phyloP scores from a whole-genome alignment of 441 rosid genomes.

The Jatropha multifida region DNA sequence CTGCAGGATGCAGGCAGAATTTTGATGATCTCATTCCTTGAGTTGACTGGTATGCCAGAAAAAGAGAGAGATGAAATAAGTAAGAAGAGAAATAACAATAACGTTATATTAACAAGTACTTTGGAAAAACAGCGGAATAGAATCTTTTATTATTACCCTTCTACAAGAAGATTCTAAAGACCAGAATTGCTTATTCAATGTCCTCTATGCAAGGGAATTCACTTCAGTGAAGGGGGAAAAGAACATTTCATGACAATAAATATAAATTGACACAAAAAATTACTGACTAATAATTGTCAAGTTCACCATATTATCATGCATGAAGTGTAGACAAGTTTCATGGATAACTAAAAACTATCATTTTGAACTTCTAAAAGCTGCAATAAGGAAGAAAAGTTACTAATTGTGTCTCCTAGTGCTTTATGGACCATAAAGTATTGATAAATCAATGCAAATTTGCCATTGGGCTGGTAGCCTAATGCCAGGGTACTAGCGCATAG shows the following conservation, averaged over 20 bases:
- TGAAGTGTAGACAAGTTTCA: not conserved
- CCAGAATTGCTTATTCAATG: not conserved
- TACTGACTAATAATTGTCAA: too few relatives aligned
- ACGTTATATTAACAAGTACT: not conserved
- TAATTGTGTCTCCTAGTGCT: not conserved
- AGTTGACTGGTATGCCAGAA: conserved; percentile 53
- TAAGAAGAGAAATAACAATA: not conserved
- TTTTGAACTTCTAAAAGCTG: not conserved
- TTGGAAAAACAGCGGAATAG: not conserved
- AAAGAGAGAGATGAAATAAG: conserved; percentile 11
- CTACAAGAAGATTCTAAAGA: not conserved
- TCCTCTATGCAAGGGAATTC: not conserved
- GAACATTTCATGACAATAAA: not conserved
- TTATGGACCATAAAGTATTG: not conserved
- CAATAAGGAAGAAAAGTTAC: not conserved
- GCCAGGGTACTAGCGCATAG: not conserved
- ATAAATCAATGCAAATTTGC: not conserved
- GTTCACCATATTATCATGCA: not conserved
- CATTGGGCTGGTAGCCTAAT: not conserved
- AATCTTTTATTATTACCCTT: not conserved
- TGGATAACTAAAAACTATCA: not conserved
- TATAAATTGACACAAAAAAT: not conserved
- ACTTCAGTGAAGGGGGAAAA: not conserved
- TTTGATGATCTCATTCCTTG: conserved; percentile 88
- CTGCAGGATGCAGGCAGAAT: conserved; percentile 91